These are phyloP conservation scores for Candida stauntonica DNA, from an alignment of 805 yeast species.

Conservation along the genomic window DNA sequence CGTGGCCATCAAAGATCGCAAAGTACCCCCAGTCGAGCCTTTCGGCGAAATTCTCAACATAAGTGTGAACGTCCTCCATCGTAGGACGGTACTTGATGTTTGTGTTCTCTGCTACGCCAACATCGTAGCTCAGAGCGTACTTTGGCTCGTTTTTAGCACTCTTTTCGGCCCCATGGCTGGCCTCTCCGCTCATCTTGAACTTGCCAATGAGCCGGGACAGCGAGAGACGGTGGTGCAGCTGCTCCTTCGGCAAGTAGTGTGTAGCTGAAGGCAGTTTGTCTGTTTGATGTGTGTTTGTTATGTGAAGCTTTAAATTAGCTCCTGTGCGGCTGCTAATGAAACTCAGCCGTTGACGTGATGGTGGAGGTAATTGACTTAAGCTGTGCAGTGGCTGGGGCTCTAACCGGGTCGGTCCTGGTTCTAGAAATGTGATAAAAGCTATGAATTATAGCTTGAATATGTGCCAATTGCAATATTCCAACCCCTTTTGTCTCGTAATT, in stretches of 20 bases:
- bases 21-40: slow-evolving; percentile 90
- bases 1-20: slow-evolving; percentile 96
- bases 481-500: too few species aligned
- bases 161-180: not conserved
- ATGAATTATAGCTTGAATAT: too few species aligned
- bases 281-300: too few species aligned
- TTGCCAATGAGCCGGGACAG: slow-evolving; percentile 8
- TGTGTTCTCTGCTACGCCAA: slow-evolving; percentile 90
- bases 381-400: too few species aligned
- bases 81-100: slow-evolving; percentile 76
- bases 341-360: too few species aligned
- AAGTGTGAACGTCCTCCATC: slow-evolving; percentile 96
- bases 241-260: not conserved
- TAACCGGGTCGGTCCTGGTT: too few species aligned
- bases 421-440: too few species aligned
- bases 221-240: slow-evolving; percentile 4
- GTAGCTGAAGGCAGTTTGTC: slow-evolving; percentile 3
- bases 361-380: too few species aligned
- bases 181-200: slow-evolving; percentile 5
- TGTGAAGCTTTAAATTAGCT: too few species aligned
- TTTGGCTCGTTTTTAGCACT: slow-evolving; percentile 1
- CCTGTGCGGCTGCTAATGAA: too few species aligned
- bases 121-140: slow-evolving; percentile 61
- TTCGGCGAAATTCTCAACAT: slow-evolving; percentile 89
- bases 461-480: too few species aligned